Evolutionary conservation across 1,284 basidiomycete genomes (phyloP).

Genomic region (Cryptococcus sp.): DNA sequence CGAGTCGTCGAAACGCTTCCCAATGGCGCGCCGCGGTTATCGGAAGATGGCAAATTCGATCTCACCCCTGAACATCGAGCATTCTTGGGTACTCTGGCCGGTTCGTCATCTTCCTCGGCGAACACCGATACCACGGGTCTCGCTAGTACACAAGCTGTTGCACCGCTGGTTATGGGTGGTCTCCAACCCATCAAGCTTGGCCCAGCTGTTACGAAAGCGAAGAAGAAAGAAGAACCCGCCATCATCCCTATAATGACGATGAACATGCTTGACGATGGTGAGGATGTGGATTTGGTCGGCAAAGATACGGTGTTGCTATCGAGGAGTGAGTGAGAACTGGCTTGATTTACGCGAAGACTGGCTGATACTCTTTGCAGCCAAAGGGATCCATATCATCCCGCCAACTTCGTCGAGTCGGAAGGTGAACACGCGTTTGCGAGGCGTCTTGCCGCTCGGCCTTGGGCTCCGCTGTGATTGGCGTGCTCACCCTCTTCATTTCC

Average conservation of each 20-base stretch:
- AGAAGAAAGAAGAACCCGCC: constrained; percentile 36
- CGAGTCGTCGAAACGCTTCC: constrained; percentile 37
- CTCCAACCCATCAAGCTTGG: constrained; percentile 48
- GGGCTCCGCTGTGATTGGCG: not conserved
- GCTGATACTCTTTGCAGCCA: constrained; percentile 36
- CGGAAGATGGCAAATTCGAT: constrained; percentile 21
- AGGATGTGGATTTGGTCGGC: constrained; percentile 59
- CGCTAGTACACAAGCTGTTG: constrained; percentile 1
- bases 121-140: not conserved
- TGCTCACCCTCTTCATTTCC: constrained; percentile 25
- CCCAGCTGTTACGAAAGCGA: constrained; percentile 21
- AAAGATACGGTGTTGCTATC: constrained; percentile 52
- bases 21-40: constrained; percentile 19
- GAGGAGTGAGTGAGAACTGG: constrained; percentile 39
- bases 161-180: constrained; percentile 13
- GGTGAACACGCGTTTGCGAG: constrained; percentile 56
- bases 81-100: constrained; percentile 41
- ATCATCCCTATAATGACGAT: constrained; percentile 39
- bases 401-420: constrained; percentile 86
- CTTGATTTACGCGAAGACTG: not conserved
- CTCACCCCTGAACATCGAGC: constrained; percentile 25
- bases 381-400: constrained; percentile 68
- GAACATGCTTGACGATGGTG: constrained; percentile 61
- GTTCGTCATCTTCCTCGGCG: constrained; percentile 8
- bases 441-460: constrained; percentile 1